These are phyloP conservation scores for Chaetoceros tenuissimus DNA, from an alignment of 108 stramenopile species.

Conservation along the genomic window DNA sequence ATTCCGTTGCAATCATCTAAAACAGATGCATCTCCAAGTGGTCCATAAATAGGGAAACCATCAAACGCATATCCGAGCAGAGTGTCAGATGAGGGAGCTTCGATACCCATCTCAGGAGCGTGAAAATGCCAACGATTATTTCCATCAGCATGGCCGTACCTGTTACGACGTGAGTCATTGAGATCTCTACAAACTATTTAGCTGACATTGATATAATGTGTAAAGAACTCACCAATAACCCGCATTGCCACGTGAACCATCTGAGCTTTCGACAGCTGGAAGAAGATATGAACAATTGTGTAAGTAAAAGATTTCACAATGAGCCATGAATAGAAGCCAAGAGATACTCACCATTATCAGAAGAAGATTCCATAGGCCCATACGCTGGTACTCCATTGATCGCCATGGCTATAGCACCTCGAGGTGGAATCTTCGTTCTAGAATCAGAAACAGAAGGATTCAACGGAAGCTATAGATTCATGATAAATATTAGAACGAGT, in stretches of 20 bases:
- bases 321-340: no score
- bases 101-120: conserved; percentile 2
- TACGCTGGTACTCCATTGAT: conserved; percentile 1
- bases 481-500: no score
- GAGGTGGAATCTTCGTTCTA: neutral
- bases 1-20: conserved; percentile 6
- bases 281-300: no score
- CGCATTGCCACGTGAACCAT: no score
- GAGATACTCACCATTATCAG: neutral
- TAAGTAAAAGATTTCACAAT: no score
- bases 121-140: conserved; percentile 3
- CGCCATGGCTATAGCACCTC: conserved; percentile 1
- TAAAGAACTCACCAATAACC: no score
- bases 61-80: conserved; percentile 6
- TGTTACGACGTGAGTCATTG: neutral
- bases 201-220: no score
- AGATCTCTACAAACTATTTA: no score
- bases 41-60: conserved; percentile 6
- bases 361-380: neutral
- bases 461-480: no score
- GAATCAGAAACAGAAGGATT: neutral
- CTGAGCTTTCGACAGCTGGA: no score
- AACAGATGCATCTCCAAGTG: neutral
- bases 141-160: conserved; percentile 6
- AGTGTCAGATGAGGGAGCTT: neutral